Percentiles rank a stretch among this genome's conserved stretches.
phyloP scores from a whole-genome alignment of 1,139 yeast species.

The Meyerozyma sp. region DNA sequence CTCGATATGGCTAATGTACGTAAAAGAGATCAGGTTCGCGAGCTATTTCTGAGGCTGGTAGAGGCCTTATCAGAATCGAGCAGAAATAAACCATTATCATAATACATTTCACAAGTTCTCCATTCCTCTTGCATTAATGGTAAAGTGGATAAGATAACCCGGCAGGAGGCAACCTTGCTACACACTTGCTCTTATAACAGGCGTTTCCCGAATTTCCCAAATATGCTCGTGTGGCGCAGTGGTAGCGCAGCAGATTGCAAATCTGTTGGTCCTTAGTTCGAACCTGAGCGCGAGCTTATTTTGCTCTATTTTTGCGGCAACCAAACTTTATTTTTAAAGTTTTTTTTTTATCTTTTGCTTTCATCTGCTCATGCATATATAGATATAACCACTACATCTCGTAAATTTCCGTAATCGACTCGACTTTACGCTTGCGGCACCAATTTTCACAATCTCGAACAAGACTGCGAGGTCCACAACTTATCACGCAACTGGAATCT shows the following conservation, averaged over 20 bases:
- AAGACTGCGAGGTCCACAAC: conserved; percentile 64
- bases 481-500: conserved; percentile 49
- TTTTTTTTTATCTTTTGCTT: background rate
- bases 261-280: conserved; percentile 88
- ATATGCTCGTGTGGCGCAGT: conserved; percentile 74
- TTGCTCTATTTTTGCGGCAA: conserved; percentile 10
- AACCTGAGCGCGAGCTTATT: conserved; percentile 71
- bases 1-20: too few relatives aligned
- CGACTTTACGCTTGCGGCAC: conserved; percentile 32
- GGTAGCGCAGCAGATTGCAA: conserved; percentile 93
- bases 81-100: too few relatives aligned
- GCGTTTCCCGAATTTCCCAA: background rate
- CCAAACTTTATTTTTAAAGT: background rate
- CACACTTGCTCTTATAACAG: background rate
- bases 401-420: conserved; percentile 42
- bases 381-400: conserved; percentile 16
- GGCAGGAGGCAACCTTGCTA: too few relatives aligned
- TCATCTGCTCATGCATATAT: background rate
- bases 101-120: too few relatives aligned
- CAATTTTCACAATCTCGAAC: conserved; percentile 42
- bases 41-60: too few relatives aligned
- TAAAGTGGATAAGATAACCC: too few relatives aligned
- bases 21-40: too few relatives aligned
- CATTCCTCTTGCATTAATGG: too few relatives aligned
- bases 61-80: too few relatives aligned